phyloP scores from a whole-genome alignment of 2,329 filamentous ascomycete species.

The Penicillium sp. region DNA sequence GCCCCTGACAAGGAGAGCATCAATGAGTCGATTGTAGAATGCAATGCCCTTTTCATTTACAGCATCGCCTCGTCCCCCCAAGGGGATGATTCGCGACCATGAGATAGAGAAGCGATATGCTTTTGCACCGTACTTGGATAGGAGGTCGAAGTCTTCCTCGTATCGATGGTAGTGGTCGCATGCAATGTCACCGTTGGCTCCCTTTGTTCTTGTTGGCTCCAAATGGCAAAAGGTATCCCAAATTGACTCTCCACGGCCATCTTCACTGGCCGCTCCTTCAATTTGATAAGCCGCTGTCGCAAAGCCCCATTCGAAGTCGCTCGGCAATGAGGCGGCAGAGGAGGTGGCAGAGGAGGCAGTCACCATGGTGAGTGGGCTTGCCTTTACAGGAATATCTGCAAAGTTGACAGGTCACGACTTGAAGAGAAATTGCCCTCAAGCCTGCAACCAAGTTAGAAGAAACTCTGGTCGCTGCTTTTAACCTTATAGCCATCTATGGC shows the following conservation, averaged over 20 bases:
- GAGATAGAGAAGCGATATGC: constrained; percentile 47
- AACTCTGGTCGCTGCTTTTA: not conserved
- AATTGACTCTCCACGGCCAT: constrained; percentile 40
- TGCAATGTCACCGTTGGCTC: constrained; percentile 50
- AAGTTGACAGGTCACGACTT: not conserved
- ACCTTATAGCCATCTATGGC: constrained; percentile 3
- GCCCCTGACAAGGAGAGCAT: constrained; percentile 41
- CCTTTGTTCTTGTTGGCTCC: constrained; percentile 30
- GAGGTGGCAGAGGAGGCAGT: not conserved
- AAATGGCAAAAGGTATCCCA: constrained; percentile 44
- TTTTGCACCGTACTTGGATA: constrained; percentile 32
- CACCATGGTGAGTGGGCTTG: not conserved
- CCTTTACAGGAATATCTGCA: not conserved
- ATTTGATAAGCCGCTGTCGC: constrained; percentile 46
- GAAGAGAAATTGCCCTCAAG: not conserved
- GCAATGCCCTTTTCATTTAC: constrained; percentile 48
- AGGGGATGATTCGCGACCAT: constrained; percentile 51
- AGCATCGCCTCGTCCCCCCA: constrained; percentile 43
- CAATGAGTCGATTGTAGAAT: constrained; percentile 51
- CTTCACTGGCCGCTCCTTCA: constrained; percentile 42
- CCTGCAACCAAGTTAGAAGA: not conserved
- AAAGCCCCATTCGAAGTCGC: constrained; percentile 44
- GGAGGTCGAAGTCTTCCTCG: constrained; percentile 43
- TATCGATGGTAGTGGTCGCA: constrained; percentile 51
- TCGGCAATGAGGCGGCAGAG: constrained; percentile 21